Evolutionary conservation across 345 rosid species (phyloP).

Genomic region (Populus davidiana): DNA sequence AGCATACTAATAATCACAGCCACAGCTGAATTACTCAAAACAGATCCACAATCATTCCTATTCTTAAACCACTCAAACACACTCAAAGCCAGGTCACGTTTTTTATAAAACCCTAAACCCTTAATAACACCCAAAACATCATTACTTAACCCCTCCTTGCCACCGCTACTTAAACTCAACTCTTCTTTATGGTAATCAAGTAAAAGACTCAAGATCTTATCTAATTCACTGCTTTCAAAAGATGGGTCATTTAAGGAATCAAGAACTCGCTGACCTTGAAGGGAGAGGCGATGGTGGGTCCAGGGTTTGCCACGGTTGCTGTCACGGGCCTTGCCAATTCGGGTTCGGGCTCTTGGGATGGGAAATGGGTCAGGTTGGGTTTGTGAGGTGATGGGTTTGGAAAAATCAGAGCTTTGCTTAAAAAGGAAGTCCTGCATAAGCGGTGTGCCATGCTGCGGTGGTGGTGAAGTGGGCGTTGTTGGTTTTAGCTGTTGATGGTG

Average conservation of each 20-base stretch:
- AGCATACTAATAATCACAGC: constrained; percentile 64
- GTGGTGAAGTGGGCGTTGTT: constrained; percentile 17
- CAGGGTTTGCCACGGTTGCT: constrained; percentile 75
- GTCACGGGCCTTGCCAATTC: constrained; percentile 64
- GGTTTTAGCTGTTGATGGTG: constrained; percentile 13
- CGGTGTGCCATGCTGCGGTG: constrained; percentile 36
- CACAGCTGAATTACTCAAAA: constrained; percentile 53
- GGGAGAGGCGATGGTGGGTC: constrained; percentile 62
- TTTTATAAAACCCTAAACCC: constrained; percentile 75
- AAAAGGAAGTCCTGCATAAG: constrained; percentile 42
- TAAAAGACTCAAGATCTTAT: constrained; percentile 34
- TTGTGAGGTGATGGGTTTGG: constrained; percentile 3
- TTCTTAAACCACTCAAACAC: constrained; percentile 77
- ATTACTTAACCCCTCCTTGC: constrained; percentile 23
- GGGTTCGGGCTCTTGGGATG: constrained; percentile 41
- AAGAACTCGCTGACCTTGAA: constrained; percentile 60
- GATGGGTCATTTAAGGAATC: constrained; percentile 46
- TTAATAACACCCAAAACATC: constrained; percentile 67
- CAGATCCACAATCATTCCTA: constrained; percentile 35
- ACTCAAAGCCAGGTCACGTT: constrained; percentile 52
- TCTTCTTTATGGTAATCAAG: constrained; percentile 36
- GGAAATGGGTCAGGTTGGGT: constrained; percentile 8
- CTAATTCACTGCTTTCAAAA: constrained; percentile 49
- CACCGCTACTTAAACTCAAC: constrained; percentile 17
- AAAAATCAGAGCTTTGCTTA: constrained; percentile 20